phyloP scores from a whole-genome alignment of 306 rosid genomes.

The Trifolium dubium region DNA sequence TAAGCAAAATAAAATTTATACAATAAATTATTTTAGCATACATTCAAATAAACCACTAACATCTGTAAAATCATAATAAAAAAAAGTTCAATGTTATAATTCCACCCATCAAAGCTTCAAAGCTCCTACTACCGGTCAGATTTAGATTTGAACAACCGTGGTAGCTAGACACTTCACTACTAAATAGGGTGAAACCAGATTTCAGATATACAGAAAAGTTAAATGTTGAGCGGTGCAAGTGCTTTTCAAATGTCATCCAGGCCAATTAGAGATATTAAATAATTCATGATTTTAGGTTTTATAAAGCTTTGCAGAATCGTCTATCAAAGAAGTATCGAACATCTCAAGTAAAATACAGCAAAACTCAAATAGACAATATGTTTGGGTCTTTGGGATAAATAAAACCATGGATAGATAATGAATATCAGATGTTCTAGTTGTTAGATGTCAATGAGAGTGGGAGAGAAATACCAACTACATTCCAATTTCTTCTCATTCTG shows the following conservation, averaged over 20 bases:
- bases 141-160: background rate
- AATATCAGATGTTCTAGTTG: background rate
- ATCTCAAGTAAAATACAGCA: constrained; percentile 1
- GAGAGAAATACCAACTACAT: background rate
- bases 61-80: constrained; percentile 15
- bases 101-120: no score
- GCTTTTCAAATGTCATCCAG: no score
- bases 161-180: no score
- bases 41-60: constrained; percentile 5
- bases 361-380: constrained; percentile 9
- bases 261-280: no score
- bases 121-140: background rate
- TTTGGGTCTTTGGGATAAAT: background rate
- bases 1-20: constrained; percentile 17
- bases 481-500: constrained; percentile 14
- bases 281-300: no score
- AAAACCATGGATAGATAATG: background rate
- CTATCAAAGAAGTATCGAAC: background rate
- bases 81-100: background rate
- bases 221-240: no score
- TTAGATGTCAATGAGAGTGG: constrained; percentile 18
- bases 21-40: background rate
- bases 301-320: background rate
- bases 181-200: no score
- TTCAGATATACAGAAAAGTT: no score